Percentiles rank a stretch among this genome's conserved stretches.
phyloP scores from a whole-genome alignment of 2,329 filamentous ascomycete genomes.

The Fusarium sp. region DNA sequence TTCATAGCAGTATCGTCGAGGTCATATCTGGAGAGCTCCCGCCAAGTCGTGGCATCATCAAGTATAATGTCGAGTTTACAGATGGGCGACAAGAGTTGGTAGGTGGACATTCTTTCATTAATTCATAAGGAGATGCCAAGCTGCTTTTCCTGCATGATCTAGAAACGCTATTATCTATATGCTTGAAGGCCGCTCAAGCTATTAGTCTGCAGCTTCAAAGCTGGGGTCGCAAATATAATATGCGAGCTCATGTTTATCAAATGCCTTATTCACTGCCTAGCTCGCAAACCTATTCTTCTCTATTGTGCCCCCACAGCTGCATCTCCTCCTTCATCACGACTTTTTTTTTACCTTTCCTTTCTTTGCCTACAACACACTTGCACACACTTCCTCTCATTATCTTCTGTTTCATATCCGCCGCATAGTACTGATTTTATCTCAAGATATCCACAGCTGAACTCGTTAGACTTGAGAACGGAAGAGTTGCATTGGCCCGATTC shows the following conservation, averaged over 20 bases:
- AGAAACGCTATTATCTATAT: not conserved
- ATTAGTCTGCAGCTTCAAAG: not conserved
- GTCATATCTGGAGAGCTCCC: conserved; percentile 46
- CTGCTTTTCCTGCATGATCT: not conserved
- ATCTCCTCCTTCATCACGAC: not conserved
- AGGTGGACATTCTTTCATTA: conserved; percentile 41
- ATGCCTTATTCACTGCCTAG: conserved; percentile 35
- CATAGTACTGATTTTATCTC: conserved; percentile 27
- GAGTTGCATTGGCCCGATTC: conserved; percentile 41
- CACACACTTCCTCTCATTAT: not conserved
- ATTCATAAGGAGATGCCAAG: not conserved
- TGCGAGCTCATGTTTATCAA: conserved; percentile 3
- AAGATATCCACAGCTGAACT: conserved; percentile 48
- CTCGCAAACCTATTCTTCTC: conserved; percentile 17
- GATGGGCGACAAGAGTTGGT: conserved; percentile 58
- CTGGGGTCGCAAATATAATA: not conserved
- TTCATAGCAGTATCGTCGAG: conserved; percentile 52
- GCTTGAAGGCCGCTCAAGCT: not conserved
- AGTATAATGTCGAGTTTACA: conserved; percentile 55
- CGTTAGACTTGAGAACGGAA: conserved; percentile 46
- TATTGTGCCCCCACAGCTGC: conserved; percentile 18
- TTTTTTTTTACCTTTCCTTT: not conserved
- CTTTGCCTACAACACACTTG: not conserved
- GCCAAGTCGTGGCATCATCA: conserved; percentile 36
- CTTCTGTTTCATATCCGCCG: not conserved